phyloP scores from a whole-genome alignment of 441 rosid species.

The Macaranga tanarius region DNA sequence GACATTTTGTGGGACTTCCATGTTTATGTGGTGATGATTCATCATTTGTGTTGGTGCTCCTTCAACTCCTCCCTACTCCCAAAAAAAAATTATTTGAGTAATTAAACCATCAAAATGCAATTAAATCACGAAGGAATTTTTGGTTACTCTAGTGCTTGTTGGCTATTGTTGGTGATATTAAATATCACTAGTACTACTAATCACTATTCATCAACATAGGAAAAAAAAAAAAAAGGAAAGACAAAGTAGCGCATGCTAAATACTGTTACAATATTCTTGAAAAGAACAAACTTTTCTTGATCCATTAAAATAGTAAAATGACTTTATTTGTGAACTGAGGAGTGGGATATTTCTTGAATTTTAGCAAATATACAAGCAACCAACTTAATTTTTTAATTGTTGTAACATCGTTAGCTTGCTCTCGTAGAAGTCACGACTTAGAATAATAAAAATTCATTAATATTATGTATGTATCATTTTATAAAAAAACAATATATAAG shows the following conservation, averaged over 20 bases:
- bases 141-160: background rate
- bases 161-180: background rate
- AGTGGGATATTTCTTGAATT: background rate
- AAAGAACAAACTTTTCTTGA: background rate
- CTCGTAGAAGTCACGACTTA: too few species aligned
- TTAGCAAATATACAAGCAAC: too few species aligned
- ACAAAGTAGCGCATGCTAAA: background rate
- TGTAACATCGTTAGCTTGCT: too few species aligned
- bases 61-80: slow-evolving; percentile 25
- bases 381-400: too few species aligned
- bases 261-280: background rate
- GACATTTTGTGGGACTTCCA: slow-evolving; percentile 32
- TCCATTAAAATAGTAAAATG: background rate
- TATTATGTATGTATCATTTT: too few species aligned
- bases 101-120: background rate
- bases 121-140: background rate
- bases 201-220: background rate
- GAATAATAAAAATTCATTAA: too few species aligned
- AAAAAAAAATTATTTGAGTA: background rate
- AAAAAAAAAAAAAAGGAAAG: background rate
- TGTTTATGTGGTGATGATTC: slow-evolving; percentile 29
- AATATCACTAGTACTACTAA: background rate
- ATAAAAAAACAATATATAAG: too few species aligned
- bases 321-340: background rate
- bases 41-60: slow-evolving; percentile 33